Conservation (phyloP, 2,329 filamentous ascomycete species). For the Verticillium dahliae region DNA sequence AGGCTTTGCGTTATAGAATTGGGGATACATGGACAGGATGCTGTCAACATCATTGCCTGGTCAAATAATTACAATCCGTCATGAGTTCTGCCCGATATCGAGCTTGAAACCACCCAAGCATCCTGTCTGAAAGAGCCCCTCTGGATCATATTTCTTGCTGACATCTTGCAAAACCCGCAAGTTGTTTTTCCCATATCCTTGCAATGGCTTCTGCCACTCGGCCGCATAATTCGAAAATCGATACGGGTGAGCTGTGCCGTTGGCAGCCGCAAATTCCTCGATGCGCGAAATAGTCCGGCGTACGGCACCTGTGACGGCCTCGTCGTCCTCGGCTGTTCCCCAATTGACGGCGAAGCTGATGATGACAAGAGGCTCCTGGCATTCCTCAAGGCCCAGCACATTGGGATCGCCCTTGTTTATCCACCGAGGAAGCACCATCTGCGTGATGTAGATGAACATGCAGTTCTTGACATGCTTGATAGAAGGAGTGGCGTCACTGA, state of each 20-base stretch:
- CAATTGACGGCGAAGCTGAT: constrained; percentile 2
- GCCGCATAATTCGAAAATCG: constrained; percentile 20
- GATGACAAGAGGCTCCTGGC: background rate
- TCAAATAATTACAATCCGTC: no score
- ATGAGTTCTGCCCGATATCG: background rate
- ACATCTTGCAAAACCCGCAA: constrained; percentile 17
- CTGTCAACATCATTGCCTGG: no score
- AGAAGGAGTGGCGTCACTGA: background rate
- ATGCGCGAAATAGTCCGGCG: background rate
- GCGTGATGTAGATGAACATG: constrained; percentile 1
- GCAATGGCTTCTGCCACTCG: constrained; percentile 18
- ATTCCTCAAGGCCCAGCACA: background rate
- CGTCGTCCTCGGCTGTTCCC: background rate
- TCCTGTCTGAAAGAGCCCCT: constrained; percentile 19
- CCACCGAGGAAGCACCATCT: background rate
- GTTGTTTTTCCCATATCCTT: constrained; percentile 19
- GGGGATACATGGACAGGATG: no score
- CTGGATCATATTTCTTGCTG: constrained; percentile 20
- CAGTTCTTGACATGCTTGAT: background rate
- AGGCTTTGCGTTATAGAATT: no score
- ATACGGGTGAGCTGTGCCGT: background rate
- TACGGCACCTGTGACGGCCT: background rate
- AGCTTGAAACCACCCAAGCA: constrained; percentile 25
- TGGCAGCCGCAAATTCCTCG: background rate
- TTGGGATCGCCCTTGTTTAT: background rate